Evolutionary conservation across 148 eudicot species (phyloP).

Genomic region (Limonium bicolor): DNA sequence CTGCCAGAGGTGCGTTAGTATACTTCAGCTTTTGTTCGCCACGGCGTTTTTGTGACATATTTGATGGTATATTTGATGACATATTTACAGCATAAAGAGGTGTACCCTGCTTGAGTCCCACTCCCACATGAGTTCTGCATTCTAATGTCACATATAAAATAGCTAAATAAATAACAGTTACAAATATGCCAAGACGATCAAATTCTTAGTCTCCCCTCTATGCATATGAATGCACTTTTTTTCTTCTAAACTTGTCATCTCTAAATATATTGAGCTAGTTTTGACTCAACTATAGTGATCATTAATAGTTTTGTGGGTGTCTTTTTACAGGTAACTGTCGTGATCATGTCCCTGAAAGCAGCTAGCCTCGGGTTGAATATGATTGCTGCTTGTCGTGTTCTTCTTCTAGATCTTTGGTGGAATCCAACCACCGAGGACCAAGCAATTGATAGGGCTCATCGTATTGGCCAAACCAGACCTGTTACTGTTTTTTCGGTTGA

Average conservation of each 20-base stretch:
- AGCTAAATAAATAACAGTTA: background rate
- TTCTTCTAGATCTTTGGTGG: conserved; percentile 99
- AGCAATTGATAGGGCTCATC: conserved; percentile 94
- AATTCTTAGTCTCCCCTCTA: background rate
- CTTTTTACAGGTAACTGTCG: conserved; percentile 61
- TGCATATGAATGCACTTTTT: background rate
- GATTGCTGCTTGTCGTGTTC: conserved; percentile 94
- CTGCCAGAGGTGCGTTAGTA: conserved; percentile 53
- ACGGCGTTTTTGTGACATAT: background rate
- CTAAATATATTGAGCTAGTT: too few species aligned
- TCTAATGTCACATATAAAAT: background rate
- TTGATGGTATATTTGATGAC: background rate
- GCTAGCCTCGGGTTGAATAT: conserved; percentile 96
- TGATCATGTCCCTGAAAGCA: conserved; percentile 97
- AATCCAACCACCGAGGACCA: conserved; percentile 99
- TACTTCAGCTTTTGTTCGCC: background rate
- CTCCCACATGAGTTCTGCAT: background rate
- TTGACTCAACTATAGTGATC: too few species aligned
- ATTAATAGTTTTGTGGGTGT: background rate
- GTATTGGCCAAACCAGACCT: conserved; percentile 97
- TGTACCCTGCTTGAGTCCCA: background rate
- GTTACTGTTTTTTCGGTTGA: conserved; percentile 87
- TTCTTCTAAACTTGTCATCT: background rate
- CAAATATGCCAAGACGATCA: background rate
- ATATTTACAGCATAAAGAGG: background rate